Conservation (phyloP, 257 asterid species). For the Handroanthus guayacan region DNA sequence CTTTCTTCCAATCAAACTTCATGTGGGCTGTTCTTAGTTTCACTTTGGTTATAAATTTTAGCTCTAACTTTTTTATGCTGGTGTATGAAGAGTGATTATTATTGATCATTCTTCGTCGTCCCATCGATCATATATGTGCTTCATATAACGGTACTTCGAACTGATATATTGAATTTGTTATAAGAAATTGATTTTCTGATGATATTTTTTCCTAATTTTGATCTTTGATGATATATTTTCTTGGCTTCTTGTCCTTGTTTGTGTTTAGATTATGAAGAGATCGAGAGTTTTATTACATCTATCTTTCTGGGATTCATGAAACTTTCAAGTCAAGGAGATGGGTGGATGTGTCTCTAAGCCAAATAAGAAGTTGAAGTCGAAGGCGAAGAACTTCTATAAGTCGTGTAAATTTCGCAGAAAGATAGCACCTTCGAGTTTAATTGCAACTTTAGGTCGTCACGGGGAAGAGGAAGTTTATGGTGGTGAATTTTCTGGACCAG, state of each 20-base stretch:
- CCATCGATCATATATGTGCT: conserved; percentile 17
- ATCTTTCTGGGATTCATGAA: conserved; percentile 38
- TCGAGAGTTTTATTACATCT: background rate
- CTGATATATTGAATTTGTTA: background rate
- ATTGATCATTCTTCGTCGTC: background rate
- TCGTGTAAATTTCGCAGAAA: conserved; percentile 64
- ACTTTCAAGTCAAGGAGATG: conserved; percentile 43
- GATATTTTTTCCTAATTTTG: conserved; percentile 2
- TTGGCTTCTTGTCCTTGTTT: conserved; percentile 2
- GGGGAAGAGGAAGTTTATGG: conserved; percentile 36
- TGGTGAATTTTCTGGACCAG: conserved; percentile 39
- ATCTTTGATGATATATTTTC: conserved; percentile 13
- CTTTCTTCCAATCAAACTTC: conserved; percentile 32
- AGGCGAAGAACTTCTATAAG: conserved; percentile 54
- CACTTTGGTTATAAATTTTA: conserved; percentile 16
- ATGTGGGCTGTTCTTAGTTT: conserved; percentile 23
- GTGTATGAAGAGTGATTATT: conserved; percentile 13
- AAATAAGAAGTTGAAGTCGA: conserved; percentile 58
- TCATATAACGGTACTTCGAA: conserved; percentile 33
- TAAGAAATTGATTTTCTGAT: conserved; percentile 7
- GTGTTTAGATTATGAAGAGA: conserved; percentile 6
- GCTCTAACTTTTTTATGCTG: conserved; percentile 19
- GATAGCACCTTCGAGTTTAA: conserved; percentile 58
- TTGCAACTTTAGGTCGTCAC: conserved; percentile 56
- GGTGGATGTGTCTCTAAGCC: conserved; percentile 89